phyloP scores from a whole-genome alignment of 31 red algal genomes.

The Pterothamnion heteromorphum region DNA sequence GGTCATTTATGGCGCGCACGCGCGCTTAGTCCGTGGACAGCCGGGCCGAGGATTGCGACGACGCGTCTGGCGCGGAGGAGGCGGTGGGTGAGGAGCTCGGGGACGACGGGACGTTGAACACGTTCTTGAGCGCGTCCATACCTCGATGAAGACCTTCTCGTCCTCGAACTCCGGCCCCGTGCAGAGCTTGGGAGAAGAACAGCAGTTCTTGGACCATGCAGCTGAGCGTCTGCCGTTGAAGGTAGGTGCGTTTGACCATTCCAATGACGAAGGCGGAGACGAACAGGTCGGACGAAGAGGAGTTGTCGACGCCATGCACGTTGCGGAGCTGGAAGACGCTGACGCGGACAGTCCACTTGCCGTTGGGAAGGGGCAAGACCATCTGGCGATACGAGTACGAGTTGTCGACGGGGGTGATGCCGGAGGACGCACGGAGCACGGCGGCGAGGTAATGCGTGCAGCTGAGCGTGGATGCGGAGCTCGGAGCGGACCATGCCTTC shows the following conservation, averaged over 20 bases:
- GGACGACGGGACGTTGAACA: no score
- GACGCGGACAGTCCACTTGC: constrained; percentile 80
- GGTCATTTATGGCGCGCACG: constrained; percentile 57
- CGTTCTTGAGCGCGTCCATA: no score
- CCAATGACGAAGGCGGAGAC: constrained; percentile 61
- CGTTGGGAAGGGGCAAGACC: constrained; percentile 62
- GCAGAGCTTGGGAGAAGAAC: constrained; percentile 64
- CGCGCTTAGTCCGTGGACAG: constrained; percentile 40
- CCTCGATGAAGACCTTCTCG: constrained; percentile 64
- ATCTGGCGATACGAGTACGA: constrained; percentile 76
- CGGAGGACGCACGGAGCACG: constrained; percentile 56
- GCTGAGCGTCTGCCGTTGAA: constrained; percentile 67
- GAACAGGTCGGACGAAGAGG: constrained; percentile 69
- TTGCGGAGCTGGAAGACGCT: constrained; percentile 73
- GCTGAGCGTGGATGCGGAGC: constrained; percentile 64
- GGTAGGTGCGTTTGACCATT: constrained; percentile 63
- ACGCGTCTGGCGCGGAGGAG: no score
- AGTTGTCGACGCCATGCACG: constrained; percentile 58
- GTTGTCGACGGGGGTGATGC: constrained; percentile 60
- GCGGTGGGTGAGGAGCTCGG: no score
- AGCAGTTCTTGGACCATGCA: constrained; percentile 84
- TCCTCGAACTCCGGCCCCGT: constrained; percentile 74
- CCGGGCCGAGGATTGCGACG: no score
- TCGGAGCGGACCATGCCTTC: constrained; percentile 64
- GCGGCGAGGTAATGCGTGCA: constrained; percentile 63